Evolutionary conservation across 1,284 basidiomycete genomes (phyloP).

Genomic region (Blastosporella zonata): DNA sequence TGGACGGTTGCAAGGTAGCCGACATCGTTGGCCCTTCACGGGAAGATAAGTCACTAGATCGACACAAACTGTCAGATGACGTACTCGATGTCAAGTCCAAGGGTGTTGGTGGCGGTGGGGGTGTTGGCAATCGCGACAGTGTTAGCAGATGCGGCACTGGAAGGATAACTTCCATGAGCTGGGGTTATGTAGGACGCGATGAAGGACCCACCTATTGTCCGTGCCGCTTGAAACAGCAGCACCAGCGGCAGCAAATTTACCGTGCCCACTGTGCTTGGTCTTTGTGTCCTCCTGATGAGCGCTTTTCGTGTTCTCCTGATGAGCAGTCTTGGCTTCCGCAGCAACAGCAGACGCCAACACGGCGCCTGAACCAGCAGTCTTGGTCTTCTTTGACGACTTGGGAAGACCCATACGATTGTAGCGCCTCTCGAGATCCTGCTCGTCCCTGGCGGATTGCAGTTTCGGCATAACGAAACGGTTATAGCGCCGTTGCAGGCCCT

Average conservation of each 20-base stretch:
- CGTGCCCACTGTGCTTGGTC: background rate
- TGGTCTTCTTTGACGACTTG: constrained; percentile 9
- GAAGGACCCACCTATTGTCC: background rate
- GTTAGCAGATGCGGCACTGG: constrained; percentile 25
- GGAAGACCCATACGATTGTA: constrained; percentile 31
- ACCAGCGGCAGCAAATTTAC: constrained; percentile 8
- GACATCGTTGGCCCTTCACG: constrained; percentile 39
- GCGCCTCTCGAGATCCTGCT: constrained; percentile 31
- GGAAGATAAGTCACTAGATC: constrained; percentile 2
- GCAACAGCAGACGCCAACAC: constrained; percentile 10
- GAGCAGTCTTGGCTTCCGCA: constrained; percentile 6
- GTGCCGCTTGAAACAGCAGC: constrained; percentile 7
- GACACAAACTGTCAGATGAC: constrained; percentile 16
- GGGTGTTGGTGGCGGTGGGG: constrained; percentile 54
- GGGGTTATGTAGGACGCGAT: constrained; percentile 5
- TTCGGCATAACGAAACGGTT: constrained; percentile 20
- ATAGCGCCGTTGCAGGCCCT: constrained; percentile 31
- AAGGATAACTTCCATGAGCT: constrained; percentile 16
- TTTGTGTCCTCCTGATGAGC: constrained; percentile 4
- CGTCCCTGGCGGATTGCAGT: constrained; percentile 28
- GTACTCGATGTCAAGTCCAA: constrained; percentile 74
- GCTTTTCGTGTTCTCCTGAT: constrained; percentile 1
- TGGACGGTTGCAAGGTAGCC: constrained; percentile 70
- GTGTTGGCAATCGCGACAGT: constrained; percentile 49
- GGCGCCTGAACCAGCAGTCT: constrained; percentile 11